Percentiles rank a stretch among this genome's conserved stretches.
These are phyloP conservation scores for Cantharellus anzutake DNA, from an alignment of 768 basidiomycete genomes.

Conservation along the genomic window DNA sequence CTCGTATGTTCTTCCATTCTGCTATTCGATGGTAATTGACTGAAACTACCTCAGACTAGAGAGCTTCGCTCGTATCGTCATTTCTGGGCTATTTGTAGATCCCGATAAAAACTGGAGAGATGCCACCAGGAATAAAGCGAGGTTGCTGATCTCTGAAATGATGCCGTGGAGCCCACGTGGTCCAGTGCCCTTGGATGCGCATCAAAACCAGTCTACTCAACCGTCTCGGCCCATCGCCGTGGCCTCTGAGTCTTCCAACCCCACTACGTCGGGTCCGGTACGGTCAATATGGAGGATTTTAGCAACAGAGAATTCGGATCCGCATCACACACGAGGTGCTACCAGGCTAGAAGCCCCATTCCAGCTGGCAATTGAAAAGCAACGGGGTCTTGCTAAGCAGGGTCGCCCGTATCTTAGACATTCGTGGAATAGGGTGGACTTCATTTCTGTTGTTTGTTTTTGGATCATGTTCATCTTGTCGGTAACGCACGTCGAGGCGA, in stretches of 20 bases:
- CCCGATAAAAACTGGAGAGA: slow-evolving; percentile 31
- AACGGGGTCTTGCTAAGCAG: slow-evolving; percentile 14
- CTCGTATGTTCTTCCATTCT: slow-evolving; percentile 35
- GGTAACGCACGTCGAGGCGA: slow-evolving; percentile 44
- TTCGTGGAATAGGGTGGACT: slow-evolving; percentile 82
- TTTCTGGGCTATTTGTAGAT: slow-evolving; percentile 76
- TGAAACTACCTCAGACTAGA: slow-evolving; percentile 36
- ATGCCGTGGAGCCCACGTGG: too few species aligned
- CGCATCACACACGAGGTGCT: not conserved
- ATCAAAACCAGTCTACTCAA: too few species aligned
- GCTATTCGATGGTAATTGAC: not conserved
- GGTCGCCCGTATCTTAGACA: slow-evolving; percentile 75
- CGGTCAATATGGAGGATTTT: too few species aligned
- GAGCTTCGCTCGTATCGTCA: slow-evolving; percentile 70
- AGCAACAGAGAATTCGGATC: too few species aligned
- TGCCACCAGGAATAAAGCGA: too few species aligned
- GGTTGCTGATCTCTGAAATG: too few species aligned
- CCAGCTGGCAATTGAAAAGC: slow-evolving; percentile 18
- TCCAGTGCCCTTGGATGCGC: too few species aligned
- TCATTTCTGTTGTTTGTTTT: slow-evolving; percentile 66
- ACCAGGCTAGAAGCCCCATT: slow-evolving; percentile 16
- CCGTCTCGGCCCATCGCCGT: too few species aligned
- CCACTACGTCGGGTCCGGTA: too few species aligned
- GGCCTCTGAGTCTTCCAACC: too few species aligned
- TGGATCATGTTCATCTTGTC: slow-evolving; percentile 73